Evolutionary conservation across 73 alveolate genomes (phyloP).

Genomic region (Paramecium biaurelia): DNA sequence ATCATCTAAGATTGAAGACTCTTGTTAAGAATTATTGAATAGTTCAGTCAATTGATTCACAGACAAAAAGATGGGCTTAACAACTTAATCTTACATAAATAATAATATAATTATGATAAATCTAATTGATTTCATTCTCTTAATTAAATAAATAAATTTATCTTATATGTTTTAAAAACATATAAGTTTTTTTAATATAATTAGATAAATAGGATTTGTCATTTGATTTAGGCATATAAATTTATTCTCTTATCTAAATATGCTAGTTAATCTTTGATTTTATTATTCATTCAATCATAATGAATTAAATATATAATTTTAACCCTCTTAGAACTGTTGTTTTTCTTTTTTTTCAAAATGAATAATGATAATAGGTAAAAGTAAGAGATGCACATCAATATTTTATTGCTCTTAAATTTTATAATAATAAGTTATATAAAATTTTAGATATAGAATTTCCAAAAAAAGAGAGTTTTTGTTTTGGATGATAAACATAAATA

Average conservation of each 20-base stretch:
- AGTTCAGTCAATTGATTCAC: background rate
- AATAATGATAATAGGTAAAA: no score
- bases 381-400: no score
- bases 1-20: background rate
- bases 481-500: background rate
- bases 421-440: no score
- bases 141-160: background rate
- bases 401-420: no score
- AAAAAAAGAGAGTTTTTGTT: no score
- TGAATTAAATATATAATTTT: background rate
- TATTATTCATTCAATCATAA: background rate
- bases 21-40: background rate
- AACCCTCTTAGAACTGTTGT: background rate
- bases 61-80: background rate
- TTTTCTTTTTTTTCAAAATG: no score
- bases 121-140: background rate
- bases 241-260: background rate
- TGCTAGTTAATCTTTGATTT: background rate
- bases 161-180: background rate
- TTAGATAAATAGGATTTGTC: no score
- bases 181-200: background rate
- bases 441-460: no score
- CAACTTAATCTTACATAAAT: constrained; percentile 14
- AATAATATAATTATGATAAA: background rate
- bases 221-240: background rate